Conservation (phyloP, 1,284 basidiomycete species). For the Puccinia coronata region DNA sequence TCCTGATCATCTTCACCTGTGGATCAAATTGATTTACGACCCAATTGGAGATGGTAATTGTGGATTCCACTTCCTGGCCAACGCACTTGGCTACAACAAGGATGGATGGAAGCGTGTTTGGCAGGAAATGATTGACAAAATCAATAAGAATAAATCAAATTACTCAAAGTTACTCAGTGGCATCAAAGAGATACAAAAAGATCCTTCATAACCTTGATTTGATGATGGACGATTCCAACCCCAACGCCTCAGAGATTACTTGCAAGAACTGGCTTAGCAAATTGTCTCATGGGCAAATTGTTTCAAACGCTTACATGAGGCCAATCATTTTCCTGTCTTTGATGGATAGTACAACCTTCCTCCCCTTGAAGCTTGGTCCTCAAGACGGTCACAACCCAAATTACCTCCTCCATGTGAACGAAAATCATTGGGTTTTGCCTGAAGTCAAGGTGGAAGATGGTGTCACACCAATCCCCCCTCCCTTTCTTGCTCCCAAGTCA, state of each 20-base stretch:
- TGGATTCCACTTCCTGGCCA: neutral
- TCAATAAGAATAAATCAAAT: neutral
- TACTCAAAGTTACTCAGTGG: neutral
- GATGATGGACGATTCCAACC: neutral
- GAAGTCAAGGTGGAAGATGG: neutral
- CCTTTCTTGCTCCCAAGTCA: neutral
- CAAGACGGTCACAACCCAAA: neutral
- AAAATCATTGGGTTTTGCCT: neutral
- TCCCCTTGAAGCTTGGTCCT: neutral
- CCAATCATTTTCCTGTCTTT: neutral
- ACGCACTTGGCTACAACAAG: neutral
- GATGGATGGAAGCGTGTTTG: neutral
- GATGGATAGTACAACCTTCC: neutral
- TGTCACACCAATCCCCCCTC: neutral
- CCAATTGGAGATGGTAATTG: neutral
- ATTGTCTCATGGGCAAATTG: neutral
- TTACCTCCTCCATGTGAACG: neutral
- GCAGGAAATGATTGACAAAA: neutral
- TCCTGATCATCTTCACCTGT: too few species aligned
- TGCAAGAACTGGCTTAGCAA: neutral
- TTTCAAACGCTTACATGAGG: too few species aligned
- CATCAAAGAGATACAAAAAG: neutral
- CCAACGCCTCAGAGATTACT: too few species aligned
- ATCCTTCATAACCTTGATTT: neutral
- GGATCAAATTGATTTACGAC: neutral